Evolutionary conservation across 305 asterid species (phyloP), one percentile per base, ranked within the genome.

Genomic region (Salvia sclarea): DNA sequence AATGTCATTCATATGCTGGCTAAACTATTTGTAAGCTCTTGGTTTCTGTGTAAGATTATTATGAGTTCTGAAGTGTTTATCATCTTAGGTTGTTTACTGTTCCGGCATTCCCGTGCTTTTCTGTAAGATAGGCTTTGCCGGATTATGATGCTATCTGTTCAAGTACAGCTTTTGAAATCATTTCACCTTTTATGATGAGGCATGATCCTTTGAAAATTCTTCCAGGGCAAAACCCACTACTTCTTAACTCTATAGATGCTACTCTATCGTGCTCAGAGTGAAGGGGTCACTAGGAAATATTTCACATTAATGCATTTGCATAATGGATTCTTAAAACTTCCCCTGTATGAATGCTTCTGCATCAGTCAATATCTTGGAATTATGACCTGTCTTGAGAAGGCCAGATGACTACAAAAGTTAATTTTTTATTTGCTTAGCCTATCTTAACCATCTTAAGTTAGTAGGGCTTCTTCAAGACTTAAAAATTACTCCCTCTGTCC

Each of bases 1-100:
- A 22, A 16, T 43, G 55, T 64, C 75, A 74, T 35, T 50, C 52
- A 2, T 25, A 25, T 25, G 31, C 31, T 25, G 31, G 31, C 60
- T 62, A 22, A 41, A 18, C 35, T 71, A 75, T 68, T 70, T 76
- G 73, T 43, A 68, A 4, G 17, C 49, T 66, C 9, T 71, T 67
- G 24, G 45, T 66, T 68, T 28, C 3, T 31, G 44, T 66, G 65
- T 28, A 59, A 18, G 58, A 48, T 52, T 41, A 44, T 64, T 49
- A 45, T 22, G 20, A 58, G 4, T 41, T 52, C 58, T 44, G 33
- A 49, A 21, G 4, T 38, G 37, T 62, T 21, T 21, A 10, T 40
- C 21, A 17, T 25, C 55, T 47, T 47, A 16, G 10, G 48, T 48
- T 68, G 17, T 9, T 25, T 49, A 12, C 61, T 24, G 37, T 59